These are phyloP conservation scores for Lepidium campestre DNA, from an alignment of 441 rosid genomes.

Conservation along the genomic window DNA sequence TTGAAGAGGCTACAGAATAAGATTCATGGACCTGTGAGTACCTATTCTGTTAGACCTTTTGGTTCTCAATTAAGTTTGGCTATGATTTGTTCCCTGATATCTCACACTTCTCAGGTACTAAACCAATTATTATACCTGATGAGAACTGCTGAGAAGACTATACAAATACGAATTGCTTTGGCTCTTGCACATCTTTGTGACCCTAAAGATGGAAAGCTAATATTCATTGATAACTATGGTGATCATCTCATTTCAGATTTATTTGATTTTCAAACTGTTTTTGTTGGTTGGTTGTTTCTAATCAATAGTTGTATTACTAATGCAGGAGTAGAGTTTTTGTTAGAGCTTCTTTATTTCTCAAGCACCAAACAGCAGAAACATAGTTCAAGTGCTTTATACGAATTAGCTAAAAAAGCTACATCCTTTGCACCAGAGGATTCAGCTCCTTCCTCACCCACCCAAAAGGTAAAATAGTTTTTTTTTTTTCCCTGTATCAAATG, in stretches of 20 bases:
- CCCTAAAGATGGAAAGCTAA: conserved; percentile 41
- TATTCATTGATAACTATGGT: conserved; percentile 61
- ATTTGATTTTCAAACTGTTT: background rate
- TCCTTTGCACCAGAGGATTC: conserved; percentile 46
- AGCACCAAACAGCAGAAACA: conserved; percentile 43
- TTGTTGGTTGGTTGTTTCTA: background rate
- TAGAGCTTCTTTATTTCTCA: conserved; percentile 49
- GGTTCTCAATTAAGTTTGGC: background rate
- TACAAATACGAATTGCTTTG: conserved; percentile 52
- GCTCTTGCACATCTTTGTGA: conserved; percentile 68
- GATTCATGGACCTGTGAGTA: conserved; percentile 54
- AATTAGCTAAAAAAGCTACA: conserved; percentile 45
- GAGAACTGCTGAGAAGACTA: conserved; percentile 44
- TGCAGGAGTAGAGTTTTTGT: conserved; percentile 50
- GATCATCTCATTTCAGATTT: conserved; percentile 11
- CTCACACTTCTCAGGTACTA: conserved; percentile 34
- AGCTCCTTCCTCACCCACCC: conserved; percentile 61
- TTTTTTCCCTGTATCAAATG: background rate
- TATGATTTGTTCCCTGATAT: background rate
- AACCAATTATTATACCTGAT: conserved; percentile 49
- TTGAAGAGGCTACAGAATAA: conserved; percentile 63
- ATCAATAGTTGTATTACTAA: background rate
- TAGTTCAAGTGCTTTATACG: conserved; percentile 49
- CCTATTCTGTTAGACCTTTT: background rate
- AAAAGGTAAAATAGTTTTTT: conserved; percentile 30